Base-by-base conservation (phyloP, 1,284 basidiomycete genomes). In the Golubevia sp. region DNA sequence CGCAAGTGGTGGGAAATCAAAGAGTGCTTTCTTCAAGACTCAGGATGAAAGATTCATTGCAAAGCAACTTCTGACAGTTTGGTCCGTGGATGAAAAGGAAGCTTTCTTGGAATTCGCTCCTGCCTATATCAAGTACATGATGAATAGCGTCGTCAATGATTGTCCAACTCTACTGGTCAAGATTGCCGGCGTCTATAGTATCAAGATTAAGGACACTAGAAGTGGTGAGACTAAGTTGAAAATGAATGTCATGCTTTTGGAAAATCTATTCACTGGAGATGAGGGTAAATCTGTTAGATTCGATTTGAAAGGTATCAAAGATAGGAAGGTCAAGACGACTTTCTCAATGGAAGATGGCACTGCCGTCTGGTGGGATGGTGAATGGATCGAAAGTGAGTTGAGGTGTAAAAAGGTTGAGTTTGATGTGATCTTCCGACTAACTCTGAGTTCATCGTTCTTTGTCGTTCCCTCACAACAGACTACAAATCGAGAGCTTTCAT, bases 201-300 rank as follows among this genome's bases (percentile, higher is more conserved):
- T 79, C 64, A 79, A 79, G 66, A 72, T 79, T 66, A 79, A 79
- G 56, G 71, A 79, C 56, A 64, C 59, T 44, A 73, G 71, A 56
- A 62, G 61, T 15, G 66, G 68, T 21, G 73, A 75, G 60, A 68
- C 64, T 25, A 70, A 67, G 63, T 63, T 77, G 60, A 75, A 76
- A 65, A 74, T 75, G 70, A 77, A 67, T 58, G 59, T 79, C 27
- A 74, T 75, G 73, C 51, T 79, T 53, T 66, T 77, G 11, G 76
- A 79, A 56, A 79, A 79, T 34, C 51, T 79, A 51, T 79, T 73
- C 64, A 68, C 74, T 1, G 64, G 51, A 26, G 68, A 67, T 30
- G 71, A 71, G 23, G 67, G 67, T 11, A 24, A 57, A n/a, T 20
- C 44, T 21, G 57, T 60, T 24, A 67, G 73, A 1, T 79, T 77